phyloP scores from a whole-genome alignment of 495 filamentous ascomycete genomes.

The Xylaria nigripes region DNA sequence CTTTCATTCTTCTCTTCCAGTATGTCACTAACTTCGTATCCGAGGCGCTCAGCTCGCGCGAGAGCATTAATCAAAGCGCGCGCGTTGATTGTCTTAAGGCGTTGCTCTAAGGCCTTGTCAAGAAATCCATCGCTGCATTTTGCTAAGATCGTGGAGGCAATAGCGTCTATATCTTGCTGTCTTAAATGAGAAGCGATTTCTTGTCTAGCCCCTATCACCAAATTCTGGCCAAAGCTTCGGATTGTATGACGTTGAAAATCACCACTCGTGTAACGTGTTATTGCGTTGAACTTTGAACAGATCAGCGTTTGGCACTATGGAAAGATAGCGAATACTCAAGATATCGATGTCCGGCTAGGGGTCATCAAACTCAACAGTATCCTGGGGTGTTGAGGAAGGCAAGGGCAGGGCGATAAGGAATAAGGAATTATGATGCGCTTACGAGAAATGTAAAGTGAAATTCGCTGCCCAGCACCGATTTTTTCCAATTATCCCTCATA shows the following conservation, averaged over 20 bases:
- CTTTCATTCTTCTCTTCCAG: slow-evolving; percentile 27
- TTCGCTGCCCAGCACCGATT: slow-evolving; percentile 42
- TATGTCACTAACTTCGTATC: slow-evolving; percentile 37
- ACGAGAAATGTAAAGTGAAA: slow-evolving; percentile 45
- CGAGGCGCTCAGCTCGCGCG: slow-evolving; percentile 42
- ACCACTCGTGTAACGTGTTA: slow-evolving; percentile 35
- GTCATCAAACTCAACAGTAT: background rate
- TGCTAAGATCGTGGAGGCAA: slow-evolving; percentile 31
- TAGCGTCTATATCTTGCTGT: slow-evolving; percentile 29
- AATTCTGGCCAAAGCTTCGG: slow-evolving; percentile 37
- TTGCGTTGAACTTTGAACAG: slow-evolving; percentile 35
- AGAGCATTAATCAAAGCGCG: slow-evolving; percentile 42
- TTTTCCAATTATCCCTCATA: slow-evolving; percentile 42
- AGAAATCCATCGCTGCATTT: slow-evolving; percentile 40
- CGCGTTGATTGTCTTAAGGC: slow-evolving; percentile 40
- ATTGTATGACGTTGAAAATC: slow-evolving; percentile 33
- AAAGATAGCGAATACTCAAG: background rate
- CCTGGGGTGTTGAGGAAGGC: background rate
- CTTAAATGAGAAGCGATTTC: slow-evolving; percentile 35
- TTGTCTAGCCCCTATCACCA: slow-evolving; percentile 33
- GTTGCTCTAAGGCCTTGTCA: slow-evolving; percentile 37
- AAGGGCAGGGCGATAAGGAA: background rate
- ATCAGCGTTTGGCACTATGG: background rate
- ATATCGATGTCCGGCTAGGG: background rate
- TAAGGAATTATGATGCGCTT: slow-evolving; percentile 18